These are phyloP conservation scores for Pleurotus tuber-regium DNA, from an alignment of 768 basidiomycete genomes.

Conservation along the genomic window DNA sequence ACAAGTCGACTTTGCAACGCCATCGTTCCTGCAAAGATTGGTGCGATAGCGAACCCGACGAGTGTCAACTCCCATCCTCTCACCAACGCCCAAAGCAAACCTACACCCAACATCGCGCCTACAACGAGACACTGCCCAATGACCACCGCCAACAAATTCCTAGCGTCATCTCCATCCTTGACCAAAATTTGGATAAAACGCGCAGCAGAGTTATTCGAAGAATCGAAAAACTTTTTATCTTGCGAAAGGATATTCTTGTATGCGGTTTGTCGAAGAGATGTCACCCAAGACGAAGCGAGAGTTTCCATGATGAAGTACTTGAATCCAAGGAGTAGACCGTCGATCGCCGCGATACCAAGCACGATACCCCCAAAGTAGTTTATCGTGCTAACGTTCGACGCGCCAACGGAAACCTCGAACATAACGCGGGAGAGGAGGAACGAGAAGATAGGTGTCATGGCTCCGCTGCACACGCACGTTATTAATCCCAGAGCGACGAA, in stretches of 20 bases:
- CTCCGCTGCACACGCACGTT: slow-evolving; percentile 69
- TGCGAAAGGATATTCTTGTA: slow-evolving; percentile 66
- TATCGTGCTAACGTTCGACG: slow-evolving; percentile 56
- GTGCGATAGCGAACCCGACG: slow-evolving; percentile 83
- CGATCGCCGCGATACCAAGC: slow-evolving; percentile 68
- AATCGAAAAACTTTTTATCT: slow-evolving; percentile 88
- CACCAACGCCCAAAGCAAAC: slow-evolving; percentile 85
- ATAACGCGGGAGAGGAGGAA: slow-evolving; percentile 82
- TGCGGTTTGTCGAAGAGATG: slow-evolving; percentile 52
- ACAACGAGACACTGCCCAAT: slow-evolving; percentile 74
- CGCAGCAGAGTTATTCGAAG: slow-evolving; percentile 52
- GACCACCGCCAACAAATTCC: slow-evolving; percentile 70
- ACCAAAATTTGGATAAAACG: slow-evolving; percentile 72
- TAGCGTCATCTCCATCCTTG: slow-evolving; percentile 89
- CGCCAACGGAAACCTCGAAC: slow-evolving; percentile 71
- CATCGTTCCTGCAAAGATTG: slow-evolving; percentile 77
- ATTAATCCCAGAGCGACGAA: slow-evolving; percentile 68
- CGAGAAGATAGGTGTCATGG: slow-evolving; percentile 91
- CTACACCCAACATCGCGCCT: slow-evolving; percentile 75
- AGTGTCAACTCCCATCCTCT: slow-evolving; percentile 92
- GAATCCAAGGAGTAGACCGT: slow-evolving; percentile 71
- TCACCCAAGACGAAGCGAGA: slow-evolving; percentile 73
- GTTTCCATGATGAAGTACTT: slow-evolving; percentile 84
- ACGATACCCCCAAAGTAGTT: slow-evolving; percentile 72
- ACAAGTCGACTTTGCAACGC: slow-evolving; percentile 72